Evolutionary conservation across 257 asterid species (phyloP), one percentile per base, ranked within the genome.

Genomic region (Coffea canephora): DNA sequence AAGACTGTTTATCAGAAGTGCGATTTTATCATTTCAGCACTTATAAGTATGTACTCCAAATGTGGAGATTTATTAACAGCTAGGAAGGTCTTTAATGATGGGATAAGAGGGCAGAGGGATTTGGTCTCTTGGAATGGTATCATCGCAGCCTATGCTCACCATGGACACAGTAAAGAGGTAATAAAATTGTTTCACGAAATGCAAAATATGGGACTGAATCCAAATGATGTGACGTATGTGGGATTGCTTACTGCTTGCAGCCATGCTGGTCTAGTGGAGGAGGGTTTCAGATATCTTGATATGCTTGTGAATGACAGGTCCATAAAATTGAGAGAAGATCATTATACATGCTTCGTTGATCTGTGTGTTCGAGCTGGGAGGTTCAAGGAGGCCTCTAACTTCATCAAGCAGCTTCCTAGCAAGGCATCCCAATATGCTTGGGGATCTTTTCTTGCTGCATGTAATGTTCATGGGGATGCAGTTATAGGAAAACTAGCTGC

Each of bases 141-240:
- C 87, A 87, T 90, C 71, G 86, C 92, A 14, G 92, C 92, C 0
- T 92, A 90, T 73, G 89, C 95, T 74, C 97, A 92, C 86, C 95
- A 92, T 74, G 95, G 92, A 49, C 81, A 81, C 68, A 95, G 91
- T 43, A 80, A 54, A 73, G 91, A 89, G 43, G 95, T 92, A 7
- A 81, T 90, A 52, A 59, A 34, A 50, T 57, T 83, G 45, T 90
- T 90, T 64, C 77, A 88, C 43, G 90, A 91, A 83, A 59, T 74
- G 78, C 52, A 16, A 52, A 18, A 21, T 54, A 18, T 8, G 10
- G 78, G 78, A 31, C 18, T 87, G 23, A 83, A 80, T 72, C 93
- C 97, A 27, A 87, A 90, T 48, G 91, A 82, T 11, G 87, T 78
- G 39, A 91, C 97, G 25, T 91, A 89, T 19, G 84, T 89, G 7